phyloP scores from a whole-genome alignment of 176 grass and related monocot genomes.

The Tuctoria greenei region DNA sequence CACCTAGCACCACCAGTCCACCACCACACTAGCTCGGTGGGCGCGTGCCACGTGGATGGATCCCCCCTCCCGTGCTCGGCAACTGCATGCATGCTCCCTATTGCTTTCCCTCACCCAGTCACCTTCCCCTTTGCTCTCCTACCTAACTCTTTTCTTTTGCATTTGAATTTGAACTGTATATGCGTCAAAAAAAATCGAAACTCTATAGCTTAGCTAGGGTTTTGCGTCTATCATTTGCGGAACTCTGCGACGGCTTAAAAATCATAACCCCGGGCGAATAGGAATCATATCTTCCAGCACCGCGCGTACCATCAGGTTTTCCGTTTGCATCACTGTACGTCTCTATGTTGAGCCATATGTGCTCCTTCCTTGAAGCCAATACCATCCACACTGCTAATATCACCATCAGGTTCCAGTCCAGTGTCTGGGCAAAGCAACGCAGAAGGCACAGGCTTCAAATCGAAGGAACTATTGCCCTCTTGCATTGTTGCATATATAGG shows the following conservation, averaged over 20 bases:
- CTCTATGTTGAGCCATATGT: no score
- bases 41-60: constrained; percentile 28
- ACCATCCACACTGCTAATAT: constrained; percentile 19
- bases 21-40: no score
- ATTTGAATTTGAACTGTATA: no score
- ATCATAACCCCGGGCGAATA: background rate
- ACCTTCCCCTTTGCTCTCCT: background rate
- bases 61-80: background rate
- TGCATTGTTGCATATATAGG: no score
- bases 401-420: constrained; percentile 23
- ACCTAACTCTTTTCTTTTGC: no score
- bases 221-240: constrained; percentile 9
- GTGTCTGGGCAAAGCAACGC: constrained; percentile 28
- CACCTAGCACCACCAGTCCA: constrained; percentile 35
- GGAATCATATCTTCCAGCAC: constrained; percentile 8
- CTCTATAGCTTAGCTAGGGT: constrained; percentile 8
- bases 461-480: constrained; percentile 51
- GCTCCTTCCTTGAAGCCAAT: constrained; percentile 19
- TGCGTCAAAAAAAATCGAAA: no score
- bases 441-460: constrained; percentile 56
- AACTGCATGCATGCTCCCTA: constrained; percentile 15
- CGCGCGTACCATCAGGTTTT: no score
- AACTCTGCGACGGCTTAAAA: background rate
- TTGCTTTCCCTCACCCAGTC: background rate
- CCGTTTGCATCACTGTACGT: constrained; percentile 21